A percentile compares a stretch with the other conserved stretches of the same genome.
Evolutionary conservation across 73 alveolate genomes (phyloP).

Genomic region (Urostyla sp.): DNA sequence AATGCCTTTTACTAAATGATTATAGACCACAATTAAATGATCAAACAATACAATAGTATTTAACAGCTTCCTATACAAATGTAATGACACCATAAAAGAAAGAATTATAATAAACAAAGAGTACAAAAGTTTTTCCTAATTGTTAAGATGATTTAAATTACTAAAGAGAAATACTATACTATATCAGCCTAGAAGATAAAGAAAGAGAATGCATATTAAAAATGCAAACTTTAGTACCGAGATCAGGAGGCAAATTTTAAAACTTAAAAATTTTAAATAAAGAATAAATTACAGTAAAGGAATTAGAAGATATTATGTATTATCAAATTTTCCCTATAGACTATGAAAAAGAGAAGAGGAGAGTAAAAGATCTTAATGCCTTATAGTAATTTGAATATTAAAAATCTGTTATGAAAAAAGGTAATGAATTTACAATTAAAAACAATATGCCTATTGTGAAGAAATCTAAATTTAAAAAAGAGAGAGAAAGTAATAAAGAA

Average conservation of each 20-base stretch:
- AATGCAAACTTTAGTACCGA: conserved; percentile 1
- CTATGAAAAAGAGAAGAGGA: conserved; percentile 22
- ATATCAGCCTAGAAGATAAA: conserved; percentile 22
- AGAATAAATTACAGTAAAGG: conserved; percentile 11
- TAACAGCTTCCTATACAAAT: background rate
- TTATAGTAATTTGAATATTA: conserved; percentile 7
- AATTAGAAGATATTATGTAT: conserved; percentile 16
- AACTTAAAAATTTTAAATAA: background rate
- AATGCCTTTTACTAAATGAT: conserved; percentile 10
- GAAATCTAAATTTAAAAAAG: conserved; percentile 15
- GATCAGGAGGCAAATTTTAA: conserved; percentile 26
- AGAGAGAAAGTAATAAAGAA: conserved; percentile 12
- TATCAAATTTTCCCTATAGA: background rate
- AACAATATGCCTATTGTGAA: background rate
- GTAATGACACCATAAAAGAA: conserved; percentile 24
- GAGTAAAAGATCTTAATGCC: background rate
- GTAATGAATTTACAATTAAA: background rate
- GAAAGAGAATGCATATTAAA: background rate
- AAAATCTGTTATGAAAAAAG: background rate
- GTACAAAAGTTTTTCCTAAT: conserved; percentile 21
- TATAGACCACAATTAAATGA: background rate
- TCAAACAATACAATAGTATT: background rate
- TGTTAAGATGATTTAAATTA: conserved; percentile 28
- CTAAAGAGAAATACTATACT: background rate
- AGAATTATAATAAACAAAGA: background rate